Evolutionary conservation across 2,329 filamentous ascomycete species (phyloP).

Genomic region (Amesomyces nigricolor): DNA sequence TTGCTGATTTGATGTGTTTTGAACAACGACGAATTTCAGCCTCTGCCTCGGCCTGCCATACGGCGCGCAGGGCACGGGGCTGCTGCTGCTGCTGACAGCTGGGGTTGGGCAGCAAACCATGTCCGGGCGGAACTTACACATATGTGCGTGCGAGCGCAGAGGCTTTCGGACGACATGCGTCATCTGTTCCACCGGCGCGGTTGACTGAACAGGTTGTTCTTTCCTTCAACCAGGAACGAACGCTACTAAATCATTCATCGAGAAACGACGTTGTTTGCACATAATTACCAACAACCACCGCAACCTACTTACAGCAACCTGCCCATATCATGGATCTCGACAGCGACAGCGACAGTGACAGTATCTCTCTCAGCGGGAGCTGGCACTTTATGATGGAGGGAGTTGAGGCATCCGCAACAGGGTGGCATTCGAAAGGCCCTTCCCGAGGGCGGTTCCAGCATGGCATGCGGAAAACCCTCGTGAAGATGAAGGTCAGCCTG

Average conservation of each 20-base stretch:
- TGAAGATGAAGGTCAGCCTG: neutral
- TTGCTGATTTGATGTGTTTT: neutral
- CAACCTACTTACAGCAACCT: too few relatives aligned
- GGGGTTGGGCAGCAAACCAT: slow-evolving; percentile 14
- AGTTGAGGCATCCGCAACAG: neutral
- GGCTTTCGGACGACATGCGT: slow-evolving; percentile 1
- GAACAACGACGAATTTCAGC: neutral
- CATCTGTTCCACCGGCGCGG: neutral
- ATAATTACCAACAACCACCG: neutral
- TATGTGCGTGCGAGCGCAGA: neutral
- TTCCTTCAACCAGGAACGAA: neutral
- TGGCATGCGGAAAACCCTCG: neutral
- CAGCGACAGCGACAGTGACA: neutral
- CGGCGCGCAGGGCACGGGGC: neutral
- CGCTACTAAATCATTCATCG: too few relatives aligned
- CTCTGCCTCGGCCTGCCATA: slow-evolving; percentile 7
- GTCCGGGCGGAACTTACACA: too few relatives aligned
- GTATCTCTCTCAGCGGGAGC: neutral
- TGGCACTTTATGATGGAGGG: neutral
- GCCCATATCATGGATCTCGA: neutral
- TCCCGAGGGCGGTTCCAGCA: neutral
- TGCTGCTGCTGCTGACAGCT: neutral
- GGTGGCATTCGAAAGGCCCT: neutral
- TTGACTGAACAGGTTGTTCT: neutral
- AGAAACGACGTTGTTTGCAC: too few relatives aligned